Evolutionary conservation across 495 filamentous ascomycete species (phyloP), one percentile per base, ranked within the genome.

Genomic region (Rhizodiscina lignyota): DNA sequence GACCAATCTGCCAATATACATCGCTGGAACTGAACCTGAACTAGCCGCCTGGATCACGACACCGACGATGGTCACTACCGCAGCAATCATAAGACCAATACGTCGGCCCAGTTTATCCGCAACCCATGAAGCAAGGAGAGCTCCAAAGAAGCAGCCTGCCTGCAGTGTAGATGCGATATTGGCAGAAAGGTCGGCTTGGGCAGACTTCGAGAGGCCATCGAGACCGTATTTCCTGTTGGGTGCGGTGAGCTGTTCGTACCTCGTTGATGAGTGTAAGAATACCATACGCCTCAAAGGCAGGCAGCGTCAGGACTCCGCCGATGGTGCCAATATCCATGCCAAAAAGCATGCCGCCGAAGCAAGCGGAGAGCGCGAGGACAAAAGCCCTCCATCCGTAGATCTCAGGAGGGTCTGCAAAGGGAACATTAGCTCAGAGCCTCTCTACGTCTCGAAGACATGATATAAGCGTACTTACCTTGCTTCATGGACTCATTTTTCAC

Each of bases 341-440:
- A 35, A 79, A 78, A 18, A 74, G 63, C 70, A 77, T 81, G 40
- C 79, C 80, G 28, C 79, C 80, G 41, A 81, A 86, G 56, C 79
- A 81, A 39, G 78, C 73, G 31, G 77, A 78, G 38, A 68, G 76
- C 16, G 78, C 74, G 21, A 83, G 55, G 22, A 69, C 52, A 42
- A 73, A 82, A 15, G 78, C 73, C 38, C 77, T 68, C 78, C 78
- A 83, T 42, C 76, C 76, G 44, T 85, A 85, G 47, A 85, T 80
- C 59, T 84, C 73, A 37, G 63, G 64, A 8, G 79, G 78, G 47
- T 79, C 77, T n/a, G n/a, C n/a, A n/a, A n/a, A n/a, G n/a, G n/a
- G n/a, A n/a, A n/a, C n/a, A n/a, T n/a, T n/a, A n/a, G n/a, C n/a
- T n/a, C n/a, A n/a, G n/a, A n/a, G n/a, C n/a, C n/a, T n/a, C n/a